Conservation (phyloP, 2,329 filamentous ascomycete species). For the Diaporthe eres region DNA sequence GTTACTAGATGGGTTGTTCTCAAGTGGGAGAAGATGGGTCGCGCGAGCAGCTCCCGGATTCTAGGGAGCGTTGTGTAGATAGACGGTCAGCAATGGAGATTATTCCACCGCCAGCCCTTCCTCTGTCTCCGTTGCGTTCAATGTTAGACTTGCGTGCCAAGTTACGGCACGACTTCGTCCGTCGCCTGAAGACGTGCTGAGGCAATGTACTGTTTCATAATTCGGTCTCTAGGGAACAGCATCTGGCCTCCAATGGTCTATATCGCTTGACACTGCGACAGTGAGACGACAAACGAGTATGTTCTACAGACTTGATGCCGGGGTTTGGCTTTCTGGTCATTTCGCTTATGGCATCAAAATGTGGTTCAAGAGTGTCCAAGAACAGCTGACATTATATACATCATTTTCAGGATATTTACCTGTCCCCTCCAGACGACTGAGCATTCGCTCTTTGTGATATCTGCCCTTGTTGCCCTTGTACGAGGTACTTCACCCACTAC, state of each 20-base stretch:
- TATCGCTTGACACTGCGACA: not conserved
- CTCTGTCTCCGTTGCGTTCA: not conserved
- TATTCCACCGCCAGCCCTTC: not conserved
- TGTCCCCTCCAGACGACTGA: not conserved
- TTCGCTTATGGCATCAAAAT: not conserved
- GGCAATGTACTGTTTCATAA: not conserved
- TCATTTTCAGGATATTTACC: not conserved
- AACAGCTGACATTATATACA: not conserved
- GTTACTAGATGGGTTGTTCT: conserved; percentile 69
- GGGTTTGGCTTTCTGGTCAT: not conserved
- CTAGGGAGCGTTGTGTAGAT: conserved; percentile 38
- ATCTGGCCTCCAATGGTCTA: not conserved
- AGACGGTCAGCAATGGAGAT: conserved; percentile 39
- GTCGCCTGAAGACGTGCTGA: not conserved
- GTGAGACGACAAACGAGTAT: not conserved
- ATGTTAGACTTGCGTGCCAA: not conserved
- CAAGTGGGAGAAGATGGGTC: conserved; percentile 11
- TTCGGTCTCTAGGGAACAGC: not conserved
- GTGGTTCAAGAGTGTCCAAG: not conserved
- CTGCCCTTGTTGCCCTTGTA: not conserved
- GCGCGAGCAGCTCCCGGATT: conserved; percentile 37
- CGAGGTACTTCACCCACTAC: no score
- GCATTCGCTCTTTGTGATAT: not conserved
- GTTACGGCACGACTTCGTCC: not conserved
- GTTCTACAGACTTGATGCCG: no score